Base-by-base conservation (phyloP, 805 yeast genomes). In the Teunomyces atbi region DNA sequence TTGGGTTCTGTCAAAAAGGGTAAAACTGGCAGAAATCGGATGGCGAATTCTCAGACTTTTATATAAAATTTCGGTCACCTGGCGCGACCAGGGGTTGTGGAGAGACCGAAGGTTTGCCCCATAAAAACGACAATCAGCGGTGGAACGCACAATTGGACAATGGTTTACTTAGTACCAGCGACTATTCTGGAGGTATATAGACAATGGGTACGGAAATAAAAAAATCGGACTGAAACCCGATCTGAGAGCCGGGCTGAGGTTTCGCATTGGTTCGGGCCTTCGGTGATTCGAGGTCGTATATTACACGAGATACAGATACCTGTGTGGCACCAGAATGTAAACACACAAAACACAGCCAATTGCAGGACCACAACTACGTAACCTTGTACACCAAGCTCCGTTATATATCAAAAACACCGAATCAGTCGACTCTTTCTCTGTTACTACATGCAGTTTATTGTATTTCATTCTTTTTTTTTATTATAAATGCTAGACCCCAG, bases 51-150 rank as follows among this genome's bases (percentile, higher is more conserved):
- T 40, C 41, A 27, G 19, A 40, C 37, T 43, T 23, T 45, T 45
- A 45, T 34, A 45, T 41, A 43, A 38, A 40, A 34, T 45, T 45
- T 41, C 41, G 44, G 21, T 39, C 45, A 36, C 39, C 39, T 36
- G 39, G 39, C 27, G 39, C 39, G 39, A 36, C 39, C 28, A 21
- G 39, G 39, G 39, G 39, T 11, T 21, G 39, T 21, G 39, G 39
- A 36, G 39, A 21, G 16, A 8, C 28, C 16, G 4, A 4, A 8
- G 8, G 33, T 13, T 30, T 30, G 3, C 33, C 33, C 6, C 16
- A 30, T 30, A 6, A 13, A 23, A 23, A 21, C 23, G 11, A 7
- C 11, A 23, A 1, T n/a, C 33, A 13, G 18, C 3, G n/a, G 3
- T 10, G 18, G 4, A 30, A 30, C 33, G 10, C 16, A 30, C 15